Evolutionary conservation across 805 yeast genomes (phyloP).

Genomic region (Saccharomycopsis vini): DNA sequence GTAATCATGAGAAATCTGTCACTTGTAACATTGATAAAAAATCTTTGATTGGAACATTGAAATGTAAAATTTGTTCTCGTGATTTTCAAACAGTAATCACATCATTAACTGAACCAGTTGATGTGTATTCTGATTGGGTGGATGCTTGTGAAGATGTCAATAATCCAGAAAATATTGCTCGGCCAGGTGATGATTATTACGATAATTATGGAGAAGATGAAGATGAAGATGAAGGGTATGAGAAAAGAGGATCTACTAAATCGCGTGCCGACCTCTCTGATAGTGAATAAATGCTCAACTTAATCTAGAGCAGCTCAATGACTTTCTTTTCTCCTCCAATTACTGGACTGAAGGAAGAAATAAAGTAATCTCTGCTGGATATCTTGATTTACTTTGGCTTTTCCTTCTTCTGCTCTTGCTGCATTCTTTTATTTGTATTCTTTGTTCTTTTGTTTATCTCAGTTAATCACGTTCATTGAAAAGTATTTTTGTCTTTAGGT

Average conservation of each 20-base stretch:
- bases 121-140: slow-evolving; percentile 94
- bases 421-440: no score
- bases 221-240: slow-evolving; percentile 21
- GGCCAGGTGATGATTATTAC: slow-evolving; percentile 16
- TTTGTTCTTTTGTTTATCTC: no score
- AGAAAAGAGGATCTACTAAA: not conserved
- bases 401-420: no score
- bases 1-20: slow-evolving; percentile 92
- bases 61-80: slow-evolving; percentile 92
- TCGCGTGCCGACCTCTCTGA: not conserved
- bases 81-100: slow-evolving; percentile 83
- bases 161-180: slow-evolving; percentile 31
- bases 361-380: no score
- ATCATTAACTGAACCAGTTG: slow-evolving; percentile 75
- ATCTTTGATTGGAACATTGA: slow-evolving; percentile 70
- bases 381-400: no score
- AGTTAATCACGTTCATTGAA: no score
- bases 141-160: slow-evolving; percentile 92
- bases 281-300: slow-evolving; percentile 12
- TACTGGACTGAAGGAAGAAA: no score
- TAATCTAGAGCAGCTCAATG: no score
- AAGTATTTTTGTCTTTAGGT: no score
- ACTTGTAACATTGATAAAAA: slow-evolving; percentile 83
- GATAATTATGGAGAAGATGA: slow-evolving; percentile 22
- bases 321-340: no score